Evolutionary conservation across 2,329 filamentous ascomycete genomes (phyloP).

Genomic region (Chaetothyriales sp.): DNA sequence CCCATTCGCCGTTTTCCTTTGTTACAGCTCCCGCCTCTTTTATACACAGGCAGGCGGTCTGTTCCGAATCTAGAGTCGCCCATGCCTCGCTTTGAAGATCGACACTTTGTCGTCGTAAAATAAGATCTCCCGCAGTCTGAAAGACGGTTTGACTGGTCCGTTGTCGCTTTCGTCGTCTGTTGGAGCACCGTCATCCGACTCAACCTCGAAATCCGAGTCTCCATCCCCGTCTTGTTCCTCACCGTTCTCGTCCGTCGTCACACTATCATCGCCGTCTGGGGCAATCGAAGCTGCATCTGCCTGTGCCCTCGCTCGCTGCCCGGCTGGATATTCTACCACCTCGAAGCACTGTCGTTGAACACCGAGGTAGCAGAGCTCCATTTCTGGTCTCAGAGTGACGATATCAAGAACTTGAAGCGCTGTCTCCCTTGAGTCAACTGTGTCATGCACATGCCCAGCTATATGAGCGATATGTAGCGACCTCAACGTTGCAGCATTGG

Average conservation of each 20-base stretch:
- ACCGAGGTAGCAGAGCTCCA: conserved; percentile 63
- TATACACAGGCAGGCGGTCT: not conserved
- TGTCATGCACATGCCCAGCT: conserved; percentile 43
- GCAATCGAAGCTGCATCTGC: conserved; percentile 21
- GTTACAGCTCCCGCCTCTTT: not conserved
- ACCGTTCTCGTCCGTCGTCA: conserved; percentile 22
- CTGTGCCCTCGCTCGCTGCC: conserved; percentile 19
- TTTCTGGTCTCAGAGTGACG: conserved; percentile 57
- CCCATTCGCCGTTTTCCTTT: not conserved
- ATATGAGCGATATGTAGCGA: conserved; percentile 58
- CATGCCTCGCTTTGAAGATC: conserved; percentile 63
- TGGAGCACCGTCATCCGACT: conserved; percentile 36
- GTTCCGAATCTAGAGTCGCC: conserved; percentile 26
- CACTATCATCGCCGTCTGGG: conserved; percentile 24
- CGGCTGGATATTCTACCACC: conserved; percentile 45
- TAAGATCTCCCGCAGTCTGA: conserved; percentile 60
- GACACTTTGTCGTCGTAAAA: conserved; percentile 75
- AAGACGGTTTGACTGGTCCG: conserved; percentile 21
- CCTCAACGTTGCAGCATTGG: conserved; percentile 52
- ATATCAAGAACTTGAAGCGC: conserved; percentile 66
- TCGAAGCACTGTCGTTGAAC: conserved; percentile 69
- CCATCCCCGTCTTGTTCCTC: conserved; percentile 22
- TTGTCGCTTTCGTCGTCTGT: conserved; percentile 31
- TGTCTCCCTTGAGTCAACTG: conserved; percentile 50
- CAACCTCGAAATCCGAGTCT: conserved; percentile 24